Base-by-base conservation (phyloP, 2,329 filamentous ascomycete genomes). In the Ophioceras dolichostomum region DNA sequence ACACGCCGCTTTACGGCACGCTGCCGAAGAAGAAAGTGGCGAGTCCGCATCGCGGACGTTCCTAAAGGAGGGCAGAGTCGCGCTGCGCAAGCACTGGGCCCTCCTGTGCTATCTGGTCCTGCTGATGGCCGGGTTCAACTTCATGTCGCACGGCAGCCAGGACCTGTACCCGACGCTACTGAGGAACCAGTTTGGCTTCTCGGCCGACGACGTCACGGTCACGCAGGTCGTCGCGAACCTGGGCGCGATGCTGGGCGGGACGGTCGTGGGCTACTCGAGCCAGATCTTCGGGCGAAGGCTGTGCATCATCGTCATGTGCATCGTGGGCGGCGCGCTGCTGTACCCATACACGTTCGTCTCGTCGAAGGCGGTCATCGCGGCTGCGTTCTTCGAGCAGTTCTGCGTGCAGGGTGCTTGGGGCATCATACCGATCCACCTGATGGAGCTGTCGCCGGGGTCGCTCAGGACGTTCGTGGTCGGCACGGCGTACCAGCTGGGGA, bases 121-220 rank as follows among this genome's bases (percentile, higher is more conserved):
- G 16, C 65, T 94, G 28, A 93, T 93, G 84, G 80, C 84, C 2
- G 85, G 85, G 4, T 91, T 94, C 65, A 94, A 93, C 60, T 93
- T 91, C 53, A 73, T 70, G 46, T 69, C 77, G 52, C 72, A 68
- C 43, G 54, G 51, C 13, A 73, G 74, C 49, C 54, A 43, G 36
- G 41, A 53, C 32, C 47, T 65, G 32, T 62, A 75, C 52, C 60
- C 67, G 39, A 68, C 83, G 14, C 85, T 80, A 0, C 64, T 78
- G 12, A 32, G 32, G 24, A 37, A 38, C 28, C 36, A 43, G 36
- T 34, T 36, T 24, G 26, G 24, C 4, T 32, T 32, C 27, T 27
- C 32, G 14, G 20, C 41, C 17, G 29, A 34, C 20, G 38, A 33
- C 22, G 38, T 39, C n/a, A 43, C 41, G 20, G 67, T 84, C 3